phyloP scores from a whole-genome alignment of 441 rosid species.

The Erysimum pusillum region DNA sequence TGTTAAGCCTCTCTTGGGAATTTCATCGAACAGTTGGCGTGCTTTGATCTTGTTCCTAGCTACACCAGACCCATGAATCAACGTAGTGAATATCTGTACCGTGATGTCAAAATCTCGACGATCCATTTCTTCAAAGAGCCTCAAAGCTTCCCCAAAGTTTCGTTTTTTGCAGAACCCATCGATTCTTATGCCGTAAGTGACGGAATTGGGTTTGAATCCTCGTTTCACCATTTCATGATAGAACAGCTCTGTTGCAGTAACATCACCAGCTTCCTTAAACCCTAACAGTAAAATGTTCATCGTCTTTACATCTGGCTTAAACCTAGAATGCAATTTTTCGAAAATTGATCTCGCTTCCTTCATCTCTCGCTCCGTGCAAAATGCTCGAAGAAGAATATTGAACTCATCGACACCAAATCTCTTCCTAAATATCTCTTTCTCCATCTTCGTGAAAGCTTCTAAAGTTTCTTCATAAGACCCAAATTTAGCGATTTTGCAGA shows the following conservation, averaged over 20 bases:
- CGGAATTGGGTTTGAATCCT: constrained; percentile 66
- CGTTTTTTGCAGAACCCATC: constrained; percentile 87
- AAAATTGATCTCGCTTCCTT: constrained; percentile 82
- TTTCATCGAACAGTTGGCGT: constrained; percentile 76
- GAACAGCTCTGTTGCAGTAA: constrained; percentile 79
- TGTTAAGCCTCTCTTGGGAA: constrained; percentile 57
- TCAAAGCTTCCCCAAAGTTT: constrained; percentile 69
- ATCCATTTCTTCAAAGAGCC: constrained; percentile 81
- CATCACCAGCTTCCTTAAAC: constrained; percentile 82
- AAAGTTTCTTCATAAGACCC: constrained; percentile 74
- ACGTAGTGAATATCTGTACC: constrained; percentile 71
- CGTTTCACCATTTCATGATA: constrained; percentile 80
- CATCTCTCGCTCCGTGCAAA: constrained; percentile 73
- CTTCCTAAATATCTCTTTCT: constrained; percentile 64
- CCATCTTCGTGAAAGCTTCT: constrained; percentile 70
- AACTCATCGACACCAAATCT: constrained; percentile 75
- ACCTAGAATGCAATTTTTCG: constrained; percentile 60
- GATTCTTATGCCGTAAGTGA: constrained; percentile 70
- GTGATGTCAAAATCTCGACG: constrained; percentile 49
- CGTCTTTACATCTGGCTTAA: constrained; percentile 71
- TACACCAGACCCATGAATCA: constrained; percentile 86
- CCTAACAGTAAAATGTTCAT: constrained; percentile 83
- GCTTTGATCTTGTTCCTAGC: constrained; percentile 64
- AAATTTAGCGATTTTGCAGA: constrained; percentile 70
- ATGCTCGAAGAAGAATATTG: constrained; percentile 78